Percentiles rank a stretch among this genome's conserved stretches.
phyloP scores from a whole-genome alignment of 2,329 filamentous ascomycete species.

The Cytospora leucostoma region DNA sequence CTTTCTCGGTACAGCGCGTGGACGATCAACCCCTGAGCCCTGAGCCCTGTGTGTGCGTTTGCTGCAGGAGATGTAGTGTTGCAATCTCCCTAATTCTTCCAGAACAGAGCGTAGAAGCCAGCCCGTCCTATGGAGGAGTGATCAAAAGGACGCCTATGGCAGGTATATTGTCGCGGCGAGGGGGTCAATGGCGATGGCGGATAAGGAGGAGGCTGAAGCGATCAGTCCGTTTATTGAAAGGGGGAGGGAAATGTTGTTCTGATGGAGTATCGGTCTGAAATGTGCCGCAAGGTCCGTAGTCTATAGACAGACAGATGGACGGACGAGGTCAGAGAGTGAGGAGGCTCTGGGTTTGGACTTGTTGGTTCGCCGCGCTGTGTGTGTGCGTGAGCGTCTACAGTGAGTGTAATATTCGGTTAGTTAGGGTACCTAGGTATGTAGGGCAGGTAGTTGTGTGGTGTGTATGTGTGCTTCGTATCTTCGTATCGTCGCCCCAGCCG shows the following conservation, averaged over 20 bases:
- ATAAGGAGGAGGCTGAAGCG: neutral
- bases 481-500: no score
- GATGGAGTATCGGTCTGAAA: neutral
- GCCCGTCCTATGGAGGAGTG: conserved; percentile 7
- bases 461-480: no score
- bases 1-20: conserved; percentile 25
- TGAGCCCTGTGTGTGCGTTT: conserved; percentile 7
- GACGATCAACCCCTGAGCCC: conserved; percentile 1
- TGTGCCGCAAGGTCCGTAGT: neutral
- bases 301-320: neutral
- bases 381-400: neutral
- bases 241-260: neutral
- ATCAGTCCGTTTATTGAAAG: neutral
- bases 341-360: no score
- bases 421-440: neutral
- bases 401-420: neutral
- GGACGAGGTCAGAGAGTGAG: neutral
- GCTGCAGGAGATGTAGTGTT: conserved; percentile 10
- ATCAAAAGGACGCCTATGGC: conserved; percentile 3
- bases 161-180: neutral
- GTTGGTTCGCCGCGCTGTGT: neutral
- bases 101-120: conserved; percentile 25
- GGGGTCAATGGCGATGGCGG: neutral
- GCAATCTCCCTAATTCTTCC: conserved; percentile 23
- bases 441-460: no score